Evolutionary conservation across 805 yeast species (phyloP), one percentile per base, ranked within the genome.

Genomic region (Saccharomyces kudriavzevii): DNA sequence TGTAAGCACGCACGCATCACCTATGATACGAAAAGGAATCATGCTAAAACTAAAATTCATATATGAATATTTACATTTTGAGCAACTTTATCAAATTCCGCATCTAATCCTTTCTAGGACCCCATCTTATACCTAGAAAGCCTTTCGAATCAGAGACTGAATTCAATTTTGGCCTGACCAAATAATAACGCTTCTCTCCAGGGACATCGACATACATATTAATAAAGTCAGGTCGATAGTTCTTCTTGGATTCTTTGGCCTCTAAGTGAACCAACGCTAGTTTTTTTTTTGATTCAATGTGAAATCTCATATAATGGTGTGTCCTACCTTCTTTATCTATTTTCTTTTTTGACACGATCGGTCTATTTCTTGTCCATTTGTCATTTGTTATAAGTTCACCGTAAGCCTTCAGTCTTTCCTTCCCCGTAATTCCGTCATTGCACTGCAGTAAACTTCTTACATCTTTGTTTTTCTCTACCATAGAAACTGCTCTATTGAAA

Each of bases 301-400:
- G 90, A 70, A 90, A 90, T 66, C 85, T 83, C 94, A 91, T 86
- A 54, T 83, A 75, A 61, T 87, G 76, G 60, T 87, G 95, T 59
- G 87, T 94, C 60, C 83, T 81, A 1, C 96, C 96, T 54, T 85
- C 84, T 56, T 81, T 78, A 51, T 86, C 96, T 53, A 81, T 71
- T 55, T 84, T 76, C 27, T 58, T 61, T 25, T 78, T 71, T 13
- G 94, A 81, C 49, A 83, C 81, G 45, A 88, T 81, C 1, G 97
- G 96, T 71, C 96, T 81, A 65, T 87, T 87, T 73, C 96, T 81
- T 6, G 89, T 86, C 92, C 96, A 89, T 62, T 82, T 82, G 65
- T 87, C 92, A 48, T 72, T 75, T 24, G 78, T 75, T 1, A 81
- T 70, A 6, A 76, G 69, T 60, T 87, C 95, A 48, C 97, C 96